These are phyloP conservation scores for Rhizodiscina lignyota DNA, from an alignment of 495 filamentous ascomycete species.

Conservation along the genomic window DNA sequence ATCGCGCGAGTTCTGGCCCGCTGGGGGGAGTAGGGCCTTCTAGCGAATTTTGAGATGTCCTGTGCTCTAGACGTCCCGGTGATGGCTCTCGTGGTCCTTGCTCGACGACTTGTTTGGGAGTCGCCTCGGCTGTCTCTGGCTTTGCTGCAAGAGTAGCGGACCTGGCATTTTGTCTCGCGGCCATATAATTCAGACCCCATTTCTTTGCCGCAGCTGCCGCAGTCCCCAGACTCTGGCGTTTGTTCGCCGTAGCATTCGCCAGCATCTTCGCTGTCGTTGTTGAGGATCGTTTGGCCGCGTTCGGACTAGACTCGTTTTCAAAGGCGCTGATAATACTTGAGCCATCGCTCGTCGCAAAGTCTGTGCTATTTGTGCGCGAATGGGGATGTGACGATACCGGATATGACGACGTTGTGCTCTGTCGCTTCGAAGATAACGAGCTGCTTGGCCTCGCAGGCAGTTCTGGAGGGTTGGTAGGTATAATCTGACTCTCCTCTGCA, in stretches of 20 bases:
- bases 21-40: neutral
- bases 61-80: too few relatives aligned
- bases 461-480: too few relatives aligned
- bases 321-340: conserved; percentile 21
- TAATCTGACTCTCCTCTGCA: too few relatives aligned
- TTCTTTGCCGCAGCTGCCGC: conserved; percentile 62
- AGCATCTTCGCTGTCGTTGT: neutral
- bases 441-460: too few relatives aligned
- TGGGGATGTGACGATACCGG: too few relatives aligned
- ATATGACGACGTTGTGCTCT: too few relatives aligned
- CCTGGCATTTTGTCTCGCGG: conserved; percentile 23
- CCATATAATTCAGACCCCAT: conserved; percentile 64
- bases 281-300: neutral
- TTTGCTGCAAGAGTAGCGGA: neutral
- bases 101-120: neutral
- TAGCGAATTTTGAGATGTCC: neutral
- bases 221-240: conserved; percentile 34
- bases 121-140: neutral
- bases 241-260: conserved; percentile 4
- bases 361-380: neutral
- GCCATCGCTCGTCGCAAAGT: conserved; percentile 7
- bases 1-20: neutral
- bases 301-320: neutral
- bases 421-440: too few relatives aligned
- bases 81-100: neutral